A percentile compares a stretch with the other conserved stretches of the same genome.
phyloP scores from a whole-genome alignment of 2,329 filamentous ascomycete species.

The Monosporascus sp. region DNA sequence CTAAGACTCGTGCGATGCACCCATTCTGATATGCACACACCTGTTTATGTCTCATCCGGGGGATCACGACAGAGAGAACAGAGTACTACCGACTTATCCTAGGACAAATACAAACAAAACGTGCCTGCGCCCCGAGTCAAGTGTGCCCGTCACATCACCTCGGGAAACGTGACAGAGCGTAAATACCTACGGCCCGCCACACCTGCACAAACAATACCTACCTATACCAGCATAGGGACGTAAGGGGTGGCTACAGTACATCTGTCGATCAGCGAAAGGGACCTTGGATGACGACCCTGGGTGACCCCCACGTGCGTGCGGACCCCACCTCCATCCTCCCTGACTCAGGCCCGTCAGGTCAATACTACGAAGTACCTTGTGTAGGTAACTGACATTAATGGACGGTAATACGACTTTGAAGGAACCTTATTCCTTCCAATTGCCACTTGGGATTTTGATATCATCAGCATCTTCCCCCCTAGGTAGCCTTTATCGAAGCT shows the following conservation, averaged over 20 bases:
- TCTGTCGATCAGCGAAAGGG: not conserved
- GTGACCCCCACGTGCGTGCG: not conserved
- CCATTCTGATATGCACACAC: not conserved
- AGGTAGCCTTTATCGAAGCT: not conserved
- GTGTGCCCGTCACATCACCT: not conserved
- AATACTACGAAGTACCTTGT: too few species aligned
- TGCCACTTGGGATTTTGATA: not conserved
- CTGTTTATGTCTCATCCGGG: not conserved
- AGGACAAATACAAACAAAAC: not conserved
- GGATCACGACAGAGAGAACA: not conserved
- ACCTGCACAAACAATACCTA: not conserved
- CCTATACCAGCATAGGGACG: not conserved
- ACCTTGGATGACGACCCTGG: not conserved
- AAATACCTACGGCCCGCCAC: not conserved
- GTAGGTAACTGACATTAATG: too few species aligned
- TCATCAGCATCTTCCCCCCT: not conserved
- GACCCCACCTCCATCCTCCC: not conserved
- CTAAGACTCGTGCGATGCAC: too few species aligned
- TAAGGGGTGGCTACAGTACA: not conserved
- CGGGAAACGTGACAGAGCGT: not conserved
- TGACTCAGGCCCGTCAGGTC: too few species aligned
- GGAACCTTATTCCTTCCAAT: not conserved
- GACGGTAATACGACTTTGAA: not conserved
- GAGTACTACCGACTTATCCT: not conserved
- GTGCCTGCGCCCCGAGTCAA: not conserved